phyloP scores from a whole-genome alignment of 2,329 filamentous ascomycete genomes.

The Aspergillus uvarum region DNA sequence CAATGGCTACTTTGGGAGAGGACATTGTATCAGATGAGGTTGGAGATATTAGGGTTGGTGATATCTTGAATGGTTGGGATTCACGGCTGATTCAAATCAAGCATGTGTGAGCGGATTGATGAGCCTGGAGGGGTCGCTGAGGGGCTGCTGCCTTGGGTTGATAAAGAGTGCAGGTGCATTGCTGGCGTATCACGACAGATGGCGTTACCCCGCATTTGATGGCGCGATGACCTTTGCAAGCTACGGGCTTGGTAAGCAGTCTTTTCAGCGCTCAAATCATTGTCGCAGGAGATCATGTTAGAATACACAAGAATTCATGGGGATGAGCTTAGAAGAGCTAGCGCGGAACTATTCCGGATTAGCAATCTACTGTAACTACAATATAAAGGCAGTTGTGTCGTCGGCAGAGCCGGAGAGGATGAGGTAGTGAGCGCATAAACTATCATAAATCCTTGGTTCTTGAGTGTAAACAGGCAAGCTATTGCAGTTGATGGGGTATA shows the following conservation, averaged over 20 bases:
- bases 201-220: not conserved
- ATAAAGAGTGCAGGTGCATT: not conserved
- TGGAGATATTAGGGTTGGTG: not conserved
- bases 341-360: not conserved
- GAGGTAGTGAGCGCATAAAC: too few species aligned
- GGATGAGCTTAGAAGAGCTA: not conserved
- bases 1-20: not conserved
- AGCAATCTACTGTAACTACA: not conserved
- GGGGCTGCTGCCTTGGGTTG: too few species aligned
- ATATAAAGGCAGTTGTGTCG: too few species aligned
- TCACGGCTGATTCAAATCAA: too few species aligned
- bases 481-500: too few species aligned
- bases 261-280: not conserved
- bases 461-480: too few species aligned
- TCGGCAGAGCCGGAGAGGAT: too few species aligned
- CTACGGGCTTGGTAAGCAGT: not conserved
- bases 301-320: not conserved
- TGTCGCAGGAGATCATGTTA: not conserved
- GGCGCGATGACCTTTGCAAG: not conserved
- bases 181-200: not conserved
- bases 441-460: too few species aligned
- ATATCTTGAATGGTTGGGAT: too few species aligned
- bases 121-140: not conserved
- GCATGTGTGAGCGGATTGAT: not conserved
- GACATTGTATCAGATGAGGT: not conserved